Conservation (phyloP, 2,329 filamentous ascomycete species). For the Fusarium liriodendri region DNA sequence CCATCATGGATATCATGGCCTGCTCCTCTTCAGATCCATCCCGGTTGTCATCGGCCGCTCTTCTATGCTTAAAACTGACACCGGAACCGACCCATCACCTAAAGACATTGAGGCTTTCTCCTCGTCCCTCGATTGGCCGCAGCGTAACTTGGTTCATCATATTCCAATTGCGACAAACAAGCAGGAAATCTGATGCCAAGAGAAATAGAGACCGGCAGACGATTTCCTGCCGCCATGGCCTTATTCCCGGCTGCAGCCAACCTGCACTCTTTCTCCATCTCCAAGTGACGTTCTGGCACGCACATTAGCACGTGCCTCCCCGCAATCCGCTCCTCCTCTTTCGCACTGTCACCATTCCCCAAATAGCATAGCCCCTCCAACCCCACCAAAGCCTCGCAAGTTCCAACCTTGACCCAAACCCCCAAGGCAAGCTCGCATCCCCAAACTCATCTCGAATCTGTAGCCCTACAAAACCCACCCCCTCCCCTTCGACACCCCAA, state of each 20-base stretch:
- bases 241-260: conserved; percentile 6
- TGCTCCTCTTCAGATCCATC: neutral
- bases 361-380: conserved; percentile 17
- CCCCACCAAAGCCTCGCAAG: conserved; percentile 37
- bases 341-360: neutral
- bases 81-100: neutral
- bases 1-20: neutral
- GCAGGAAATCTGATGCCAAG: conserved; percentile 5
- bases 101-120: neutral
- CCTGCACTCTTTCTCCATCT: neutral
- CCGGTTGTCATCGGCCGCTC: neutral
- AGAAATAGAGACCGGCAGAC: neutral
- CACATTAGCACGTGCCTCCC: neutral
- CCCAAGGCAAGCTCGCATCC: conserved; percentile 22
- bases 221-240: neutral
- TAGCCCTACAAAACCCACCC: conserved; percentile 8
- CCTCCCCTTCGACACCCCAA: conserved; percentile 4
- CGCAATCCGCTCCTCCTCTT: neutral
- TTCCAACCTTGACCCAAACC: conserved; percentile 30
- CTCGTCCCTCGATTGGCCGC: conserved; percentile 15
- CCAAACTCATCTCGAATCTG: conserved; percentile 4
- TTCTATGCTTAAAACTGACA: neutral
- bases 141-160: conserved; percentile 8
- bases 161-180: neutral
- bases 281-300: neutral